Base-by-base conservation (phyloP, 2,329 filamentous ascomycete genomes). In the Cytospora mali region DNA sequence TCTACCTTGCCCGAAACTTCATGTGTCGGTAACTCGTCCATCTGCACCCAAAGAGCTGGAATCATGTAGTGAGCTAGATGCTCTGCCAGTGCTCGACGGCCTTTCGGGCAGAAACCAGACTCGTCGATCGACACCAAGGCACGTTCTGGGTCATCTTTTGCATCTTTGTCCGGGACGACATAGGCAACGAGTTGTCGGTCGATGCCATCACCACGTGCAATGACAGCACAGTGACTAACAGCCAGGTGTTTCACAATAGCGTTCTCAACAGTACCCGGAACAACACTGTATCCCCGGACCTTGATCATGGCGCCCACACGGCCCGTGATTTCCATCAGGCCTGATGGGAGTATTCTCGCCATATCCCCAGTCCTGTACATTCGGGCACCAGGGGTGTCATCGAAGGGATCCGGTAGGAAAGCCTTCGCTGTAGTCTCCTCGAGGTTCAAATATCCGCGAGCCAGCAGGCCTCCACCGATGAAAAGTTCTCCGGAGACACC, bases 11-110 rank as follows among this genome's bases (percentile, higher is more conserved):
- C 91, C 16, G 90, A 93, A 1, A 94, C 91, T 55, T 85, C 87
- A 68, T 92, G 88, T 0, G 90, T 93, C 0, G 91, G 91, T 6
- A 94, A 75, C 64, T 84, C 82, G 3, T 88, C 83, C 33, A 93
- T 75, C 69, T 89, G 84, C 42, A 93, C 87, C 91, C 91, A 94
- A 3, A 93, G 74, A 0, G 88, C 82, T 0, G 91, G 91, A 59
- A 94, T 88, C 91, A 94, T 93, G 75, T 94, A 94, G 66, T 91
- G 89, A 1, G 91, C 91, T 31, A 94, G 81, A 66, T 87, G 86
- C 18, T 83, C 78, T 1, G 87, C 81, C 2, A 94, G 80, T 18
- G 83, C 82, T 61, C 86, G 84, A 53, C 91, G 83, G 3, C 89
- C 86, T 6, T 82, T 81, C 1, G 90, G 86, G 68, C 90, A 92